Evolutionary conservation across 768 basidiomycete species (phyloP), one percentile per base, ranked within the genome.

Genomic region (Suillus ampliporus): DNA sequence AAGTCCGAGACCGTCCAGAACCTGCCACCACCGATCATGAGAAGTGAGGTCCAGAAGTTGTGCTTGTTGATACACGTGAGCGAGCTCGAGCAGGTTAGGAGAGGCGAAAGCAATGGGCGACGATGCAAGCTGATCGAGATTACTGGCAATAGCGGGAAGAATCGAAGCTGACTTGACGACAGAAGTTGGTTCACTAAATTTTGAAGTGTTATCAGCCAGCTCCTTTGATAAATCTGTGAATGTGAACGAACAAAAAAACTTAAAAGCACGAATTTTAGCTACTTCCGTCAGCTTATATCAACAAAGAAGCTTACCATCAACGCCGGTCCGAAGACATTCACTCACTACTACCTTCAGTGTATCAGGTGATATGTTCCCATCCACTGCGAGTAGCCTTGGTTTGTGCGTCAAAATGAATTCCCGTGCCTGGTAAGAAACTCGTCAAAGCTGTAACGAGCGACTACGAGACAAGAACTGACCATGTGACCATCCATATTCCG

Each of bases 121-220:
- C 50, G 66, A 68, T 8, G 66, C 61, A 63, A 59, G 62, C 48
- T 71, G 71, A 51, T 80, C 65, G 8, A 80, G 50, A 37, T 77
- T 78, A 15, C 80, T 74, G 5, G 77, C 71, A 56, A 91, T 74
- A 1, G 92, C 87, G 0, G 87, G 83, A 6, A 97, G 71, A 62
- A 99, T 87, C 3, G 82, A 78, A 2, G 80, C 78, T 0, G 92
- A 89, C 77, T 99, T 99, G 50, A 83, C 77, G n/a, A 90, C 82
- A 0, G 95, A 97, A 1, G 97, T 99, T 1, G 97, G 97, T 75
- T 99, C 97, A 73, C 92, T 93, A 65, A n/a, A 63, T 58, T 54
- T 31, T 23, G 21, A 43, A n/a, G 41, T 40, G 26, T 40, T 40
- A 56, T 56, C 5, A 56, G 23, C n/a, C 17, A 19, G 23, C 38